Evolutionary conservation across 2,329 filamentous ascomycete species (phyloP).

Genomic region (Sclerotinia spermophila): DNA sequence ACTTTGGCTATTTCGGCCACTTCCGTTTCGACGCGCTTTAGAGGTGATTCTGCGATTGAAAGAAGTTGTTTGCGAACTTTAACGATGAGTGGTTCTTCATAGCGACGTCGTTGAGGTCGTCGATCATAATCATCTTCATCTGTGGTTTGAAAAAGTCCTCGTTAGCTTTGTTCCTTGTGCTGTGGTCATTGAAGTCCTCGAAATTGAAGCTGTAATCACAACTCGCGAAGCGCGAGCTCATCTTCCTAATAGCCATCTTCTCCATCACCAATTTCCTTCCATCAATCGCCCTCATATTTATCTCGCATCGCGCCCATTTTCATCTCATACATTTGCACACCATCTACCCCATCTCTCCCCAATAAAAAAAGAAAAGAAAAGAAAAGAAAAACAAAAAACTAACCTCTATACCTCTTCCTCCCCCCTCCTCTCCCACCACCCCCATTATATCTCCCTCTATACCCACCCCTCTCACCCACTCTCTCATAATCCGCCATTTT

Average conservation of each 20-base stretch:
- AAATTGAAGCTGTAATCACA: not conserved
- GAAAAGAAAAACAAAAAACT: conserved; percentile 2
- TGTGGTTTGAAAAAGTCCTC: conserved; percentile 29
- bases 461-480: conserved; percentile 34
- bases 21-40: conserved; percentile 76
- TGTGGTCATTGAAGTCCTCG: not conserved
- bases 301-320: not conserved
- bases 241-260: not conserved
- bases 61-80: conserved; percentile 76
- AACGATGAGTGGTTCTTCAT: conserved; percentile 67
- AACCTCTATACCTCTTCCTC: conserved; percentile 80
- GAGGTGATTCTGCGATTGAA: conserved; percentile 74
- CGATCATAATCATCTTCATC: conserved; percentile 78
- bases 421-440: conserved; percentile 50
- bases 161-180: conserved; percentile 31
- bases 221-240: not conserved
- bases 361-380: not conserved
- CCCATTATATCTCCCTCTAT: conserved; percentile 34
- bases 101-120: conserved; percentile 68
- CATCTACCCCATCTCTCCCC: not conserved
- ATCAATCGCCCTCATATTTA: not conserved
- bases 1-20: conserved; percentile 70
- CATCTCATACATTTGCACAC: too few species aligned
- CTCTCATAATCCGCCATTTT: conserved; percentile 7
- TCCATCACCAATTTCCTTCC: not conserved